Percentiles rank a stretch among this genome's conserved stretches.
Evolutionary conservation across 2,329 filamentous ascomycete species (phyloP).

Genomic region (Penicillium sp.): DNA sequence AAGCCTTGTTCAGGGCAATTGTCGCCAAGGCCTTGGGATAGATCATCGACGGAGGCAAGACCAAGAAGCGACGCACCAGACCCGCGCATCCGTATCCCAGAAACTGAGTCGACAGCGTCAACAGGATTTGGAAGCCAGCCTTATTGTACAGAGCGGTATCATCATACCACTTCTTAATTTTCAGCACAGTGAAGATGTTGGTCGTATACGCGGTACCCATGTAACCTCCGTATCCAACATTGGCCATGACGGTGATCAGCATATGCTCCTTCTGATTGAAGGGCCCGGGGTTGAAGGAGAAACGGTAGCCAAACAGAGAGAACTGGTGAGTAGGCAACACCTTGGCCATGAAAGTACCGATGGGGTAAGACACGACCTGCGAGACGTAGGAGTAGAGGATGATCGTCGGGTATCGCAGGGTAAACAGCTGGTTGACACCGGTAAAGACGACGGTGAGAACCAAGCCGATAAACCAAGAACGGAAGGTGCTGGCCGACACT

Average conservation of each 20-base stretch:
- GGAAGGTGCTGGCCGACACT: conserved; percentile 30
- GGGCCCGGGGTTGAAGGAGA: conserved; percentile 43
- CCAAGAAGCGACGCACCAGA: conserved; percentile 35
- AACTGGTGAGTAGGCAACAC: conserved; percentile 38
- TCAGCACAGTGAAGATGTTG: conserved; percentile 9
- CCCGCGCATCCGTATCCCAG: conserved; percentile 43
- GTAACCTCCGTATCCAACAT: conserved; percentile 42
- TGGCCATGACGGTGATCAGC: conserved; percentile 50
- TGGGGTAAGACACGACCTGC: conserved; percentile 45
- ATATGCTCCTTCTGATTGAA: conserved; percentile 52
- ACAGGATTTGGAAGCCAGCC: conserved; percentile 38
- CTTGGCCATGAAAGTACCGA: conserved; percentile 42
- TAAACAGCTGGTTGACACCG: conserved; percentile 50
- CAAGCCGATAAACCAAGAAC: conserved; percentile 45
- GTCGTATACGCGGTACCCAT: conserved; percentile 9
- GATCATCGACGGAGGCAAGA: conserved; percentile 37
- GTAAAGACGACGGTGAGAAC: conserved; percentile 30
- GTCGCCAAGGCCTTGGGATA: conserved; percentile 10
- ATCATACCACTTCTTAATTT: conserved; percentile 10
- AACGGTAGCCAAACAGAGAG: conserved; percentile 15
- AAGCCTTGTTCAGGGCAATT: conserved; percentile 9
- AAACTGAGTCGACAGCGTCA: conserved; percentile 39
- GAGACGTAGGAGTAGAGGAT: conserved; percentile 47
- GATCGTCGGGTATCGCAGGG: conserved; percentile 46
- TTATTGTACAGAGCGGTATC: conserved; percentile 2